Base-by-base conservation (phyloP, 352 stramenopile genomes). In the Aphanomyces euteiches region DNA sequence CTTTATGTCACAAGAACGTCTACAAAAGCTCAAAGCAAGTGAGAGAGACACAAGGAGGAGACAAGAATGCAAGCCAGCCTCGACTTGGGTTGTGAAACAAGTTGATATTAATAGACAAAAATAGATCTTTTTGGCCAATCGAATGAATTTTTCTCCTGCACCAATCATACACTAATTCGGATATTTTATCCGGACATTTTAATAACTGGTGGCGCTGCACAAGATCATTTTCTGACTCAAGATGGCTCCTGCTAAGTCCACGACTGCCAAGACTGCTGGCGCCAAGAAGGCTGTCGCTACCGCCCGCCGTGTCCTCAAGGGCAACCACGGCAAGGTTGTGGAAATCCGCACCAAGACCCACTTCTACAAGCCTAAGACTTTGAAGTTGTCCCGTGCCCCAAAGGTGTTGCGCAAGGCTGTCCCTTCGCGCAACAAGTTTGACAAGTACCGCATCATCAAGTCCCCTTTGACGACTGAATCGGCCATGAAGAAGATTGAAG, bases 401-500 rank as follows among this genome's bases (percentile, higher is more conserved):
- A 98, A 98, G 79, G 99, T 99, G 80, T 82, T 89, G n/a, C 83
- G 79, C 75, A 98, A 98, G 84, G 81, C 90, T 72, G 85, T 97
- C 41, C 90, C 93, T 36, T 94, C 84, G 79, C 95, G 96, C 85
- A 97, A 89, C 80, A 97, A 97, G 77, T 84, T 99, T 73, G 96
- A 99, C 87, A 98, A 98, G 89, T 98, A 98, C 88, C 90, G 94
- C 80, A 97, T 99, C 78, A 99, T 99, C 86, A 99, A 99, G 90
- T 95, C 97, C 72, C 98, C 98, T 47, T 83, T 99, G 59, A 99
- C 98, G 65, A 99, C 97, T 43, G 97, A 99, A 84, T 98, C 96
- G 77, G 98, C 97, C 69, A 99, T 99, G 97, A 99, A 99, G 88
- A 99, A 99, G 84, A 99, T 99, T 75, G 98, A 99, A 78, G 97